phyloP scores from a whole-genome alignment of 2,329 filamentous ascomycete species.

The Penicillium frequentans region DNA sequence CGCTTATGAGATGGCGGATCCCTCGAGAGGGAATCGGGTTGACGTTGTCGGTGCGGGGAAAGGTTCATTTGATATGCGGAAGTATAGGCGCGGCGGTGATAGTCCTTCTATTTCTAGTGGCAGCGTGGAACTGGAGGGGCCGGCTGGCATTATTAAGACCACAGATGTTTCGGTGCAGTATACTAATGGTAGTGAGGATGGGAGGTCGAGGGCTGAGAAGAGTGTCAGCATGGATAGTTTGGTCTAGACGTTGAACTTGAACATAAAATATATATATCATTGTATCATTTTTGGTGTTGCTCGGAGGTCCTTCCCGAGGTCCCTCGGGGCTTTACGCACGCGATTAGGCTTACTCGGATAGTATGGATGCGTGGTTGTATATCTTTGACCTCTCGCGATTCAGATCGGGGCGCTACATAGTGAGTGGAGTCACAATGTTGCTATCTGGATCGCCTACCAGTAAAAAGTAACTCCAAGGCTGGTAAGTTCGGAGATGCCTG shows the following conservation, averaged over 20 bases:
- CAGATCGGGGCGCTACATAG: no score
- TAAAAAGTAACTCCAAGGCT: background rate
- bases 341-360: no score
- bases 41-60: background rate
- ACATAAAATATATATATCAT: no score
- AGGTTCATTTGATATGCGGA: slow-evolving; percentile 18
- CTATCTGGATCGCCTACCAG: background rate
- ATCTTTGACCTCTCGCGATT: no score
- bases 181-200: slow-evolving; percentile 1
- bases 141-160: slow-evolving; percentile 18
- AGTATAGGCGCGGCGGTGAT: slow-evolving; percentile 15
- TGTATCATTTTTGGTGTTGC: background rate
- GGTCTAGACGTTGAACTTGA: slow-evolving; percentile 6
- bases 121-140: slow-evolving; percentile 12
- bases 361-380: no score
- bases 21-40: slow-evolving; percentile 3
- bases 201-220: slow-evolving; percentile 10
- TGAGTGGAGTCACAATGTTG: no score
- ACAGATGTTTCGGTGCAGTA: slow-evolving; percentile 22
- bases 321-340: no score
- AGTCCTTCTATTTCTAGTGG: slow-evolving; percentile 15
- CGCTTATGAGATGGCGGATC: slow-evolving; percentile 21
- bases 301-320: background rate
- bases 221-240: slow-evolving; percentile 17
- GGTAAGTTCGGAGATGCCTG: no score